Evolutionary conservation across 148 eudicot genomes (phyloP), one percentile per base, ranked within the genome.

Genomic region (Salicornia ramosissima): DNA sequence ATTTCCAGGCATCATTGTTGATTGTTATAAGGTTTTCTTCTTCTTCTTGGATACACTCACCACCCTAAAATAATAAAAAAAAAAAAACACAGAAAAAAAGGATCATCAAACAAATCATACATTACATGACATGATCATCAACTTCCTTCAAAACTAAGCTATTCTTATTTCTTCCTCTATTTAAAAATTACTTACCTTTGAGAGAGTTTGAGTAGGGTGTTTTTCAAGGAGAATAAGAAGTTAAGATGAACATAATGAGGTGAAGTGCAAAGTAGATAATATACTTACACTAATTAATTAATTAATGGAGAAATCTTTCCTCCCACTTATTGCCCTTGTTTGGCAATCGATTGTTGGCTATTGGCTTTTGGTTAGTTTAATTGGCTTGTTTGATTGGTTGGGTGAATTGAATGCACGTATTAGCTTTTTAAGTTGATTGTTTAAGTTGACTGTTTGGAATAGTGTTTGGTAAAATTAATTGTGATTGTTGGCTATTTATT

Each of bases 1-100:
- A 73, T 75, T 86, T 71, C 80, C 87, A 14, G 70, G 64, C 89
- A 84, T 83, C 84, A 78, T 76, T 76, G 55, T 55, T 79, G 21
- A 78, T 76, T 76, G 55, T 55, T 79, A 25, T 74, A 33, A 15
- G 31, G 11, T 6, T 18, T 29, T 61, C 50, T 50, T 69, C 42
- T 45, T 40, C 50, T 34, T 15, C 18, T 10, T 24, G 28, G 26
- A 28, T 72, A 66, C 24, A 67, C 10, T 43, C 30, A 50, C n/a
- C 36, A 64, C 42, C 62, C 68, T 60, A 31, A 72, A 71, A n/a
- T n/a, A n/a, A n/a, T n/a, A n/a, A n/a, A 46, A 14, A 3, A 43
- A 2, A 43, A 47, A 49, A 16, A 71, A 36, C 61, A 71, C 61
- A 65, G 31, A 52, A 63, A 57, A 42, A 60, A 29, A 66, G 25